These are phyloP conservation scores for Soucietia sequanensis DNA, from an alignment of 805 yeast species.

Conservation along the genomic window DNA sequence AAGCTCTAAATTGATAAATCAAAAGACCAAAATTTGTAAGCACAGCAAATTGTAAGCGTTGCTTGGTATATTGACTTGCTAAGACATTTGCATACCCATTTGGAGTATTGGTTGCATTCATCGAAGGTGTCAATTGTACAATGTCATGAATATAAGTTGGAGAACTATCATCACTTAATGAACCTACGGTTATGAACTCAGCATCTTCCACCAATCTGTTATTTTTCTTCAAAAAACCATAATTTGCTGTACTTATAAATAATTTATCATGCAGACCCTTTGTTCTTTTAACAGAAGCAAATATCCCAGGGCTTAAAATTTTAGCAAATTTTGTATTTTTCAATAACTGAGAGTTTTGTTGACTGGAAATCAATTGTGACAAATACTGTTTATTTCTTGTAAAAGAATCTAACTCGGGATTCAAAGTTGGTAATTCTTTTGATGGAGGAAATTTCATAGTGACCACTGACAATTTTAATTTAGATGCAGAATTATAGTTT, in stretches of 20 bases:
- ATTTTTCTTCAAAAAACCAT: conserved; percentile 75
- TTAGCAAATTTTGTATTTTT: conserved; percentile 57
- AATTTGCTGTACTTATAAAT: conserved; percentile 79
- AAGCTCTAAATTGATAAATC: conserved; percentile 73
- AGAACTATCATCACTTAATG: conserved; percentile 17
- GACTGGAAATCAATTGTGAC: conserved; percentile 37
- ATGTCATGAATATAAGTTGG: conserved; percentile 62
- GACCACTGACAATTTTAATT: conserved; percentile 32
- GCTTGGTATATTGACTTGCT: conserved; percentile 77
- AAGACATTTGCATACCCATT: conserved; percentile 81
- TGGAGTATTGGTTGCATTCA: conserved; percentile 72
- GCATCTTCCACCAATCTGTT: conserved; percentile 78
- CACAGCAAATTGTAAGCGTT: conserved; percentile 72
- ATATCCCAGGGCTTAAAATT: conserved; percentile 83
- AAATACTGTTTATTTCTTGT: conserved; percentile 41
- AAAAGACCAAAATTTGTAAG: conserved; percentile 78
- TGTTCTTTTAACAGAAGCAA: conserved; percentile 60
- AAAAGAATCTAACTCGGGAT: conserved; percentile 41
- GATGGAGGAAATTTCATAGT: conserved; percentile 70
- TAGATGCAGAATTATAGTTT: conserved; percentile 24
- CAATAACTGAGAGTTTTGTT: conserved; percentile 54
- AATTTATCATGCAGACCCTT: conserved; percentile 44
- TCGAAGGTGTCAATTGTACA: conserved; percentile 64
- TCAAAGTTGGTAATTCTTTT: conserved; percentile 39
- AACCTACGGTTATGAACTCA: conserved; percentile 50